phyloP scores from a whole-genome alignment of 2,329 filamentous ascomycete genomes.

The Neonectria magnoliae region DNA sequence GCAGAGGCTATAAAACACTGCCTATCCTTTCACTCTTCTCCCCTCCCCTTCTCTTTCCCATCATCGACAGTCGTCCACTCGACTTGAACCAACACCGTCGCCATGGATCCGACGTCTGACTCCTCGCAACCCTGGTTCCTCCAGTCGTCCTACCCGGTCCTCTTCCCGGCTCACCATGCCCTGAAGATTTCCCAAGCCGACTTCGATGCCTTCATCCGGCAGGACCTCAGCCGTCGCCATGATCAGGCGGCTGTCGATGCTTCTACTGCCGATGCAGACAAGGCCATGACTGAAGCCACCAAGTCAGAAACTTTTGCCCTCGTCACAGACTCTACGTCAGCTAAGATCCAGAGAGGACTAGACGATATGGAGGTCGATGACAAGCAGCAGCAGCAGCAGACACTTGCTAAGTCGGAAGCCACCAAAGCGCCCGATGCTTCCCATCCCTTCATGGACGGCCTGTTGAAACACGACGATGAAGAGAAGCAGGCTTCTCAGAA shows the following conservation, averaged over 20 bases:
- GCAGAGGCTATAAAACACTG: conserved; percentile 6
- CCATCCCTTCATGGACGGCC: conserved; percentile 49
- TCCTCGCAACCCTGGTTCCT: conserved; percentile 51
- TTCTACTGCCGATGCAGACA: not conserved
- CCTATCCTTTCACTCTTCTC: not conserved
- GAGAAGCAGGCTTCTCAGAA: conserved; percentile 20
- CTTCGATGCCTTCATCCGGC: conserved; percentile 47
- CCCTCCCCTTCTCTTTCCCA: not conserved
- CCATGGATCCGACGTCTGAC: conserved; percentile 36
- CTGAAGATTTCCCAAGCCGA: conserved; percentile 46
- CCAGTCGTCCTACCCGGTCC: conserved; percentile 50
- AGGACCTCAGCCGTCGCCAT: conserved; percentile 37
- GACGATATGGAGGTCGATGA: conserved; percentile 25
- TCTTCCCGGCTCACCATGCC: conserved; percentile 50
- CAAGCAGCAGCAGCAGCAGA: not conserved
- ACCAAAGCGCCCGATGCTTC: conserved; percentile 1
- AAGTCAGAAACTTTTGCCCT: conserved; percentile 42
- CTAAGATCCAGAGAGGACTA: conserved; percentile 35
- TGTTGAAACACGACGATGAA: conserved; percentile 38
- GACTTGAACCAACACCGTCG: conserved; percentile 6
- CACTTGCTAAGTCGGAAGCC: not conserved
- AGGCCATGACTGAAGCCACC: conserved; percentile 26
- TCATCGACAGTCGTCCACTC: not conserved
- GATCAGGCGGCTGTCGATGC: conserved; percentile 13
- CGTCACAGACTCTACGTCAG: conserved; percentile 40